A percentile compares a stretch with the other conserved stretches of the same genome.
phyloP scores from a whole-genome alignment of 257 asterid species.

The Ajuga chamaepitys region DNA sequence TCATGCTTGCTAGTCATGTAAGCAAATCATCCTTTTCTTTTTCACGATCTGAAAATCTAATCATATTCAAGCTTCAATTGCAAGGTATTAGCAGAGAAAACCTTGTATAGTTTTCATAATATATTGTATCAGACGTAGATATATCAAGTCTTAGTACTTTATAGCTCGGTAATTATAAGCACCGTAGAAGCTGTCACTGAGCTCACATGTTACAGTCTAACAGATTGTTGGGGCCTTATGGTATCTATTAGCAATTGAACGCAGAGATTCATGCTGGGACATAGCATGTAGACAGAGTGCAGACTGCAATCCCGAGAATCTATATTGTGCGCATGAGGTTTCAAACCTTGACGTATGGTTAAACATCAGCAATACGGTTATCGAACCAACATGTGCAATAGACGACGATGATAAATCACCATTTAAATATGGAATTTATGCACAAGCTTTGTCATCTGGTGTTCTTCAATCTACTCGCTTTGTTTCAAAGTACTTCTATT shows the following conservation, averaged over 20 bases:
- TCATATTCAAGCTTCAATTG: background rate
- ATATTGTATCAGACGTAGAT: background rate
- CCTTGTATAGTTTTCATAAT: background rate
- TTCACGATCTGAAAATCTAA: background rate
- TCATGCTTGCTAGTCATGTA: constrained; percentile 93
- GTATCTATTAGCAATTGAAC: constrained; percentile 83
- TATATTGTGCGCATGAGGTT: constrained; percentile 62
- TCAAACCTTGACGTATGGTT: constrained; percentile 49
- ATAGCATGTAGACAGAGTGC: constrained; percentile 47
- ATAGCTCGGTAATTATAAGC: background rate
- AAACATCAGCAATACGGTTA: constrained; percentile 34
- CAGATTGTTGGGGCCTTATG: constrained; percentile 92
- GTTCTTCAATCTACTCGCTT: constrained; percentile 64
- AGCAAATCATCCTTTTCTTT: constrained; percentile 24
- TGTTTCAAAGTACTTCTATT: constrained; percentile 61
- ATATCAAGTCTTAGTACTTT: background rate
- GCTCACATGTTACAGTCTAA: background rate
- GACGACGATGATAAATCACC: constrained; percentile 28
- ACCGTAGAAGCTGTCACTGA: background rate
- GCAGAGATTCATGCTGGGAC: constrained; percentile 84
- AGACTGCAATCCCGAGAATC: constrained; percentile 32
- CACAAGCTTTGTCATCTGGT: constrained; percentile 56
- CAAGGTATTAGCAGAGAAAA: no score
- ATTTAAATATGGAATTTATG: constrained; percentile 75
- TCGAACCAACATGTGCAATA: constrained; percentile 49